Percentiles rank a stretch among this genome's conserved stretches.
Evolutionary conservation across 2,329 filamentous ascomycete species (phyloP).

Genomic region (Colletotrichum abscissum): DNA sequence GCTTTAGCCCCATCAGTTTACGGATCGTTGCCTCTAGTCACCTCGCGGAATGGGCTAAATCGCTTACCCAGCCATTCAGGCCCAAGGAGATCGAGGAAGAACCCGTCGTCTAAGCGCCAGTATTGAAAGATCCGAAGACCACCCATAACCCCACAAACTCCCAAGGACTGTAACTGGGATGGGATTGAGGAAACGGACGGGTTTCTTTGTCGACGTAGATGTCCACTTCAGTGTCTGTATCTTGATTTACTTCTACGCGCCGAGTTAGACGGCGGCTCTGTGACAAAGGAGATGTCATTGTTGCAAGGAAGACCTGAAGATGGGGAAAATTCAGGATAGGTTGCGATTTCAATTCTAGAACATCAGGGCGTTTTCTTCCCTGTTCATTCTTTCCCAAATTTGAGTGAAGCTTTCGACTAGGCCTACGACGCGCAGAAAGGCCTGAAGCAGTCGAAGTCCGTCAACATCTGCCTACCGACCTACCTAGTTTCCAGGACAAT

Average conservation of each 20-base stretch:
- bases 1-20: not conserved
- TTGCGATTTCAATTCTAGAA: no score
- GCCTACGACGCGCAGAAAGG: not conserved
- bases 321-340: not conserved
- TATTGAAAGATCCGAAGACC: not conserved
- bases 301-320: no score
- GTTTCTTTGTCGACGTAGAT: not conserved
- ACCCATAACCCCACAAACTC: not conserved
- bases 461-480: not conserved
- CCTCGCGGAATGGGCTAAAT: not conserved
- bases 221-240: not conserved
- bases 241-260: not conserved
- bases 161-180: not conserved
- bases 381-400: rapidly evolving
- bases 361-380: not conserved
- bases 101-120: constrained; percentile 40
- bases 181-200: not conserved
- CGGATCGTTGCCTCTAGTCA: no score
- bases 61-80: constrained; percentile 36
- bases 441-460: not conserved
- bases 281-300: not conserved
- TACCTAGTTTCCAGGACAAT: not conserved
- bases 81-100: constrained; percentile 38
- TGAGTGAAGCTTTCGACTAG: not conserved
- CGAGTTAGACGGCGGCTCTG: not conserved